These are phyloP conservation scores for Cladophialophora carrionii DNA, from an alignment of 2,329 filamentous ascomycete species.

Conservation along the genomic window DNA sequence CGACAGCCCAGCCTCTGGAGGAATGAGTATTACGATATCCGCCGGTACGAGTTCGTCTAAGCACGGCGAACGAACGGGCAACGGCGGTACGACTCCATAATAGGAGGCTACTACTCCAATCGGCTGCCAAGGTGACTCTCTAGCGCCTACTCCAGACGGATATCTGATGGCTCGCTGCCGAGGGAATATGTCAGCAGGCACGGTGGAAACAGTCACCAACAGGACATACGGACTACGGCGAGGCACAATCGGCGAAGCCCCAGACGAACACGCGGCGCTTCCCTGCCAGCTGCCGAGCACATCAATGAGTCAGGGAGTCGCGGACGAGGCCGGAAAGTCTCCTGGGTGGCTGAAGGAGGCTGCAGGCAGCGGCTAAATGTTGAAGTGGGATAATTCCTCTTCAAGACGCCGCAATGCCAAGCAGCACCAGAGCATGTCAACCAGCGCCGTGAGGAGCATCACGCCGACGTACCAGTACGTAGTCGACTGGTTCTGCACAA, in stretches of 20 bases:
- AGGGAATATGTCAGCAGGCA: not conserved
- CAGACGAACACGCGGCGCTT: not conserved
- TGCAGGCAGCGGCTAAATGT: not conserved
- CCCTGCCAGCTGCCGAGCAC: too few species aligned
- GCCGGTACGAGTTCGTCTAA: not conserved
- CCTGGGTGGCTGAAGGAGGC: not conserved
- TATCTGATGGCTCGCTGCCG: not conserved
- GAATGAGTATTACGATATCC: slow-evolving; percentile 8
- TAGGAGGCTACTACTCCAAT: slow-evolving; percentile 5
- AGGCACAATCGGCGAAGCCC: not conserved
- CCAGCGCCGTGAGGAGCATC: too few species aligned
- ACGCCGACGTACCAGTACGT: too few species aligned
- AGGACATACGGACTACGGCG: not conserved
- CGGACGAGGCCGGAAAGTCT: not conserved
- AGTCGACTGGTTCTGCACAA: too few species aligned
- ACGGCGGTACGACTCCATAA: not conserved
- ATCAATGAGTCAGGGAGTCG: not conserved
- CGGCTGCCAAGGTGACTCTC: not conserved
- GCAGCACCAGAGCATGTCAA: not conserved
- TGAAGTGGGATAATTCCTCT: not conserved
- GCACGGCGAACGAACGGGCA: slow-evolving; percentile 8
- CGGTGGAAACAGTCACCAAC: too few species aligned
- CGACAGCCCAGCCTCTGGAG: slow-evolving; percentile 5
- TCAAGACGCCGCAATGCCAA: not conserved
- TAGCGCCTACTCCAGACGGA: not conserved